phyloP scores from a whole-genome alignment of 352 stramenopile species.

The Saprolegnia diclina region DNA sequence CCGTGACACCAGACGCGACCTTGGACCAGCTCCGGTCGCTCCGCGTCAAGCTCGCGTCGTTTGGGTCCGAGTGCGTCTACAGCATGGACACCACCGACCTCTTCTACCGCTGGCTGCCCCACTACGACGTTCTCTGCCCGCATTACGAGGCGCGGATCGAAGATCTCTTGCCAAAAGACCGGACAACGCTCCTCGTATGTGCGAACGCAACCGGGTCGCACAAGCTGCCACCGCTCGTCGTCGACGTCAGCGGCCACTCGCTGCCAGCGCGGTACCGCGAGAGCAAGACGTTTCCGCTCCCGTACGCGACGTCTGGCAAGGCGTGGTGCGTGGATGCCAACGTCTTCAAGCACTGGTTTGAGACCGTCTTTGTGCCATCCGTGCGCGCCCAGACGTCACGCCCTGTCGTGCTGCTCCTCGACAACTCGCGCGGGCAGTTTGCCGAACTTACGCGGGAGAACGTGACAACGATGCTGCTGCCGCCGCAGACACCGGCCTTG shows the following conservation, averaged over 20 bases:
- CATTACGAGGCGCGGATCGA: neutral
- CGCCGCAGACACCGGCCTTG: neutral
- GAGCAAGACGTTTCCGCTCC: neutral
- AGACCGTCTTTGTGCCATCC: neutral
- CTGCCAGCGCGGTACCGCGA: neutral
- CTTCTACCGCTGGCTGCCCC: slow-evolving; percentile 7
- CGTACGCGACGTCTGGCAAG: slow-evolving; percentile 2
- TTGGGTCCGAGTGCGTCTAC: slow-evolving; percentile 1
- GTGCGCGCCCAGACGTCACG: neutral
- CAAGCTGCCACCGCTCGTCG: slow-evolving; percentile 10
- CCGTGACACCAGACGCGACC: neutral
- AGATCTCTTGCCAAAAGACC: neutral
- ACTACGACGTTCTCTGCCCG: slow-evolving; percentile 4
- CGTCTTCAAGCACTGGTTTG: slow-evolving; percentile 8
- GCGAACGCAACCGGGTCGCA: neutral
- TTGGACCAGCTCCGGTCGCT: slow-evolving; percentile 4
- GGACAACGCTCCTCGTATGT: neutral
- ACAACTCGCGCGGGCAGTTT: slow-evolving; percentile 2
- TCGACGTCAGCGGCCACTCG: neutral
- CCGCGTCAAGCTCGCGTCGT: slow-evolving; percentile 7
- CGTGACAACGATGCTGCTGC: slow-evolving; percentile 5
- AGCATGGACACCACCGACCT: neutral
- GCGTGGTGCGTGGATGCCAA: neutral
- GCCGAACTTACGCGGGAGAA: slow-evolving; percentile 5
- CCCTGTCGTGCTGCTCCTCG: neutral